Evolutionary conservation across 495 filamentous ascomycete genomes (phyloP).

Genomic region (Elasticomyces elasticus): DNA sequence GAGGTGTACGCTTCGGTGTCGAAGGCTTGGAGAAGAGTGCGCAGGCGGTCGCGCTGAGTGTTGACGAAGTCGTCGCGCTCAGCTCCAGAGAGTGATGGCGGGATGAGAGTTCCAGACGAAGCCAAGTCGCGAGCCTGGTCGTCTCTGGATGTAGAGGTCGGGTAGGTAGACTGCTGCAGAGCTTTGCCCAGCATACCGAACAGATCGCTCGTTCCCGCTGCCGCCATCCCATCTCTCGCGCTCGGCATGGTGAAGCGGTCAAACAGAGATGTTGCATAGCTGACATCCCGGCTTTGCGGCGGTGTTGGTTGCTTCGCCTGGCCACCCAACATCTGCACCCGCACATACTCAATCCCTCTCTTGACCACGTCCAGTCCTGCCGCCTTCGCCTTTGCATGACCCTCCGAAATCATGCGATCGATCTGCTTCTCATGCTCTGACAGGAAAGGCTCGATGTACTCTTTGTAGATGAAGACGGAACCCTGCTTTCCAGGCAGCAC

Average conservation of each 20-base stretch:
- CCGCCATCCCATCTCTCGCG: constrained; percentile 38
- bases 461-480: constrained; percentile 71
- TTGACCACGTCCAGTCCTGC: constrained; percentile 77
- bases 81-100: constrained; percentile 47
- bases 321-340: constrained; percentile 62
- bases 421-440: constrained; percentile 78
- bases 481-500: constrained; percentile 95
- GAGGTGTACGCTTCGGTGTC: constrained; percentile 54
- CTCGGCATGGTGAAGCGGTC: constrained; percentile 68
- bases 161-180: constrained; percentile 41
- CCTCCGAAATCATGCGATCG: constrained; percentile 73
- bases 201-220: constrained; percentile 47
- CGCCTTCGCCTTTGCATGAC: constrained; percentile 68
- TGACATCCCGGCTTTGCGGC: constrained; percentile 35
- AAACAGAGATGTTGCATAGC: constrained; percentile 14
- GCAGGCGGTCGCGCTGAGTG: constrained; percentile 62
- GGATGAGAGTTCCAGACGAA: constrained; percentile 55
- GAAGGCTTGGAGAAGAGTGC: constrained; percentile 59
- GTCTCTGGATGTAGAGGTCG: constrained; percentile 37
- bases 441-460: constrained; percentile 81
- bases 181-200: constrained; percentile 69
- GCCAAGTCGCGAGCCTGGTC: constrained; percentile 44
- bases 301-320: constrained; percentile 45
- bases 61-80: constrained; percentile 58
- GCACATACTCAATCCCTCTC: constrained; percentile 61